Evolutionary conservation across 495 filamentous ascomycete genomes (phyloP).

Genomic region (Aspergillus nidulans): DNA sequence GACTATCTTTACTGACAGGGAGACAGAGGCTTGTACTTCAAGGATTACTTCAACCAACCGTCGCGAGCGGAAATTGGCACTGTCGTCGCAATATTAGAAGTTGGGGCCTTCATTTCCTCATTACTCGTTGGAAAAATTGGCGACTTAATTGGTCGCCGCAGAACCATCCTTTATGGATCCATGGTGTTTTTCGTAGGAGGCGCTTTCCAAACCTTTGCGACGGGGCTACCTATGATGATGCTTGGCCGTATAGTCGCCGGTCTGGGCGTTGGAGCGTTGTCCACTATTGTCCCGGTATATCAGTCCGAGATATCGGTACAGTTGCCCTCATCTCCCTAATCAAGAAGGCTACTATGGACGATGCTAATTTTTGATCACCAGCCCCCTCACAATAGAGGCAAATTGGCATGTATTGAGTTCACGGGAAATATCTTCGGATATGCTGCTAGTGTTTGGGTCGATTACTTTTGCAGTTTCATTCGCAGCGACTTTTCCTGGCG

Average conservation of each 20-base stretch:
- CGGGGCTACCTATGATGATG: conserved; percentile 87
- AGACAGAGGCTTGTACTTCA: conserved; percentile 77
- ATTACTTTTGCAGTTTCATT: conserved; percentile 95
- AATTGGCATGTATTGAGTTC: conserved; percentile 96
- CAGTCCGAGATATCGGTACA: conserved; percentile 81
- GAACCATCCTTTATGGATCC: conserved; percentile 91
- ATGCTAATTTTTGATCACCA: conserved; percentile 24
- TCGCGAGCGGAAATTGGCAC: conserved; percentile 80
- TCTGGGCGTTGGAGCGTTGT: conserved; percentile 88
- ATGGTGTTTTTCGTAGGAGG: conserved; percentile 89
- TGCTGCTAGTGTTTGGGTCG: conserved; percentile 94
- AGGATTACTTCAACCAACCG: conserved; percentile 87
- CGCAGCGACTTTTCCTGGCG: conserved; percentile 84
- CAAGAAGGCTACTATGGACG: background rate
- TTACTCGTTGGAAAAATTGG: conserved; percentile 84
- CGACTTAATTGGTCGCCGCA: conserved; percentile 84
- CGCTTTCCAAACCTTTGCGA: conserved; percentile 76
- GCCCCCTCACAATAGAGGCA: conserved; percentile 91
- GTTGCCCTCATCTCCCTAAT: background rate
- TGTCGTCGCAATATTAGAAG: conserved; percentile 93
- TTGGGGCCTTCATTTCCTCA: conserved; percentile 89
- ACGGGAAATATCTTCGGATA: conserved; percentile 96
- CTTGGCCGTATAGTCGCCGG: conserved; percentile 86
- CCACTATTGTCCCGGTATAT: conserved; percentile 96
- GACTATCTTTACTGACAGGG: conserved; percentile 13